phyloP scores from a whole-genome alignment of 176 grass and related monocot species.

The Aegilops umbellulata region DNA sequence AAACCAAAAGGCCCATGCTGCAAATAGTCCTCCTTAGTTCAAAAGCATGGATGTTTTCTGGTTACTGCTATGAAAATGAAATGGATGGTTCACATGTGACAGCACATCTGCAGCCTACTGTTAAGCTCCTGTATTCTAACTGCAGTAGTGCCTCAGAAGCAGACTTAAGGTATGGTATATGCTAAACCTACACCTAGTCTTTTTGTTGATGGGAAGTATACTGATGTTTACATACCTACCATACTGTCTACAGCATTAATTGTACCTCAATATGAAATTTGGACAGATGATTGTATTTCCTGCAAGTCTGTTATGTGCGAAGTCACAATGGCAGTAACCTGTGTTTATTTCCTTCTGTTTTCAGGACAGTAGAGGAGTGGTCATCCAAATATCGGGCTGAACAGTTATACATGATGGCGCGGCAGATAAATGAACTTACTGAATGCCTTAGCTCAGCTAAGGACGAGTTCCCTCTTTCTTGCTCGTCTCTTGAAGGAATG shows the following conservation, averaged over 20 bases:
- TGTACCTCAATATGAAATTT: constrained; percentile 12
- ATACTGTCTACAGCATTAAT: not conserved
- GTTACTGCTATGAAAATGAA: constrained; percentile 69
- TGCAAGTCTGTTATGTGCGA: not conserved
- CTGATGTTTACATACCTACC: not conserved
- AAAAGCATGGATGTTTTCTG: constrained; percentile 71
- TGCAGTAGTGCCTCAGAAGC: constrained; percentile 57
- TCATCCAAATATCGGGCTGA: constrained; percentile 70
- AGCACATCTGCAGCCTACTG: constrained; percentile 60
- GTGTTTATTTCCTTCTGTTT: constrained; percentile 7
- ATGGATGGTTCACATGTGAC: constrained; percentile 25
- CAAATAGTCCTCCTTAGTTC: constrained; percentile 77
- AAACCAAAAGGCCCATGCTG: constrained; percentile 58
- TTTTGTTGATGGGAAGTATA: constrained; percentile 14
- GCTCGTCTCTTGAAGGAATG: constrained; percentile 83
- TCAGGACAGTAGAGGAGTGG: constrained; percentile 82
- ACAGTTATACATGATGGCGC: constrained; percentile 85
- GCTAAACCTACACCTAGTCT: constrained; percentile 14
- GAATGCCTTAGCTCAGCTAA: constrained; percentile 49
- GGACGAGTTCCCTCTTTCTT: constrained; percentile 61
- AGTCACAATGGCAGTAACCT: not conserved
- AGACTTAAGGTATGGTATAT: constrained; percentile 53
- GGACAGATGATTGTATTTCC: not conserved
- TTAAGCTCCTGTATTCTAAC: constrained; percentile 71
- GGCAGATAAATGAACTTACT: constrained; percentile 58